Percentiles rank a stretch among this genome's conserved stretches.
These are phyloP conservation scores for Fusarium verticillioides DNA, from an alignment of 2,329 filamentous ascomycete species.

Conservation along the genomic window DNA sequence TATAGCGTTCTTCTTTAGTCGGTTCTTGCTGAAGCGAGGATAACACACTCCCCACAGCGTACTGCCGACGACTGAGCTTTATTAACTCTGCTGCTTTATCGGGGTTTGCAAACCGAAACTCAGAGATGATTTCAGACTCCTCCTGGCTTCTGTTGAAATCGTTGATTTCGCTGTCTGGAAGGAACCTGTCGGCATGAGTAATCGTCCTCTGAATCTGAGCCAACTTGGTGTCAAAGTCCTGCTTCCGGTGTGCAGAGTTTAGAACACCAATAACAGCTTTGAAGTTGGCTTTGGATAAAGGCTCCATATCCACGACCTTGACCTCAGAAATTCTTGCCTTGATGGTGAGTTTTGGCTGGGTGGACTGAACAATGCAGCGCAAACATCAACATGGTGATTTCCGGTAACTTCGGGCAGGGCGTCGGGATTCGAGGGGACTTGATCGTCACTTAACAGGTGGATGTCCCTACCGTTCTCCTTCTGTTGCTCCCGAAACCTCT, in stretches of 20 bases:
- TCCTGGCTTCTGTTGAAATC: background rate
- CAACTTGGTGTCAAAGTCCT: background rate
- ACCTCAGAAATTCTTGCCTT: background rate
- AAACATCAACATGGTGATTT: background rate
- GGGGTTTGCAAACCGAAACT: background rate
- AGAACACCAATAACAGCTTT: background rate
- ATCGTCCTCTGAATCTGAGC: accelerated
- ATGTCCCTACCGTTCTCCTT: background rate
- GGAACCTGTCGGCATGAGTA: accelerated
- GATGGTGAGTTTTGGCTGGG: accelerated
- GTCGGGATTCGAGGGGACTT: accelerated
- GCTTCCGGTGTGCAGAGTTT: accelerated
- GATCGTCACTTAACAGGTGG: accelerated
- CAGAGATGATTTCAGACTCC: background rate
- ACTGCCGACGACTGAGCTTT: background rate
- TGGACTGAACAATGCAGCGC: background rate
- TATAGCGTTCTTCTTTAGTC: background rate
- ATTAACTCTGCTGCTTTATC: accelerated
- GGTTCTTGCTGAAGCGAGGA: background rate
- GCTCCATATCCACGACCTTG: background rate
- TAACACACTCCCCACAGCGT: accelerated
- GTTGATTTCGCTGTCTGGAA: background rate
- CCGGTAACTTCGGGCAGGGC: accelerated
- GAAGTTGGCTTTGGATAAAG: background rate
- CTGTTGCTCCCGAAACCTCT: background rate